A percentile compares a stretch with the other conserved stretches of the same genome.
Evolutionary conservation across 2,329 filamentous ascomycete species (phyloP).

Genomic region (Bimuria novae-zelandiae): DNA sequence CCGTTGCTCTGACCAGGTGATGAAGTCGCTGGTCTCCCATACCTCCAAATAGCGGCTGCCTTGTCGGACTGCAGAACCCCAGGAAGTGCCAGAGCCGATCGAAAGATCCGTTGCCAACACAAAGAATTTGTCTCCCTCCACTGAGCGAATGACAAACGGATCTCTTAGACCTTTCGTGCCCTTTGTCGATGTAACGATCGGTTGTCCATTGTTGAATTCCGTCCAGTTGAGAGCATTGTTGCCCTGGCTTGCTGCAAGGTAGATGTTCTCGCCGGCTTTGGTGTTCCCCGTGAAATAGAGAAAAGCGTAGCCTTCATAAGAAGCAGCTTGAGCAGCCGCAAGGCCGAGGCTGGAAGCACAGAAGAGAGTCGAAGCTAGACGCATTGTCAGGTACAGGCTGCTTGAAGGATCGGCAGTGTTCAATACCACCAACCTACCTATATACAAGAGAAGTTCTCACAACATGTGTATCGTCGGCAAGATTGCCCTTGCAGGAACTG

Average conservation of each 20-base stretch:
- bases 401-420: background rate
- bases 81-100: conserved; percentile 59
- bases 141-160: conserved; percentile 58
- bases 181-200: conserved; percentile 51
- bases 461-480: background rate
- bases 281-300: conserved; percentile 57
- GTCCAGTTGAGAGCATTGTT: conserved; percentile 59
- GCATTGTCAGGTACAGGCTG: background rate
- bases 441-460: background rate
- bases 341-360: background rate
- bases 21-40: conserved; percentile 58
- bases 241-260: conserved; percentile 57
- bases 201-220: conserved; percentile 55
- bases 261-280: conserved; percentile 57
- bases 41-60: conserved; percentile 59
- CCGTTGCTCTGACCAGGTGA: conserved; percentile 57
- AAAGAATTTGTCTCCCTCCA: conserved; percentile 57
- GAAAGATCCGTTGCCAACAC: conserved; percentile 59
- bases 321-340: conserved; percentile 28
- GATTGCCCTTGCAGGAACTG: background rate
- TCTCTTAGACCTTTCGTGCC: conserved; percentile 59
- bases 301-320: conserved; percentile 56
- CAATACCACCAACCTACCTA: background rate
- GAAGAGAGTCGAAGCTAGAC: background rate
- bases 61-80: conserved; percentile 53